Conservation (phyloP, 805 yeast species). For the Sugiyamaella qingdaonensis region DNA sequence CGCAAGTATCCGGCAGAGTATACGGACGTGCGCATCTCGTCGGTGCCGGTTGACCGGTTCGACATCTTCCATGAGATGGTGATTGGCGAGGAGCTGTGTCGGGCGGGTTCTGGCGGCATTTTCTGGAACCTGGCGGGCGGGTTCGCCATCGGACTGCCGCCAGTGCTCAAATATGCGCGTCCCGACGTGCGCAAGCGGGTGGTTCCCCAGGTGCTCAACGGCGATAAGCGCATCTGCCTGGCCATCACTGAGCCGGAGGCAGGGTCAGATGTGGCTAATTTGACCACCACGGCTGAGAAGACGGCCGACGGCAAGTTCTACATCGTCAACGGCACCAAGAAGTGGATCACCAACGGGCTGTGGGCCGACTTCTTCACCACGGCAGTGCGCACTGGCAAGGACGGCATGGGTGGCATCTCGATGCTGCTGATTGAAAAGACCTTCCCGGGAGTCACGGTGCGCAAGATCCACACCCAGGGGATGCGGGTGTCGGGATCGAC, state of each 20-base stretch:
- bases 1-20: slow-evolving; percentile 35
- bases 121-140: slow-evolving; percentile 40
- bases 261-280: slow-evolving; percentile 41
- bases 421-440: slow-evolving; percentile 37
- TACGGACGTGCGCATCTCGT: slow-evolving; percentile 33
- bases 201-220: slow-evolving; percentile 35
- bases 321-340: slow-evolving; percentile 40
- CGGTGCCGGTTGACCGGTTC: slow-evolving; percentile 36
- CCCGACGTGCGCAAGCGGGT: slow-evolving; percentile 34
- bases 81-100: slow-evolving; percentile 36
- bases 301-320: slow-evolving; percentile 39
- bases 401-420: slow-evolving; percentile 38
- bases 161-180: slow-evolving; percentile 34
- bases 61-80: slow-evolving; percentile 39
- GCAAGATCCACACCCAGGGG: slow-evolving; percentile 39
- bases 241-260: slow-evolving; percentile 44
- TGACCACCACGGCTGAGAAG: slow-evolving; percentile 36
- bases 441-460: slow-evolving; percentile 34
- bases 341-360: slow-evolving; percentile 44
- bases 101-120: slow-evolving; percentile 41
- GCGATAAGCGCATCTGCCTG: slow-evolving; percentile 38
- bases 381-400: slow-evolving; percentile 43
- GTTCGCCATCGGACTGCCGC: slow-evolving; percentile 40
- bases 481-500: slow-evolving; percentile 41
- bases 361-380: slow-evolving; percentile 42